phyloP scores from a whole-genome alignment of 495 filamentous ascomycete genomes.

The Daldinia loculata region DNA sequence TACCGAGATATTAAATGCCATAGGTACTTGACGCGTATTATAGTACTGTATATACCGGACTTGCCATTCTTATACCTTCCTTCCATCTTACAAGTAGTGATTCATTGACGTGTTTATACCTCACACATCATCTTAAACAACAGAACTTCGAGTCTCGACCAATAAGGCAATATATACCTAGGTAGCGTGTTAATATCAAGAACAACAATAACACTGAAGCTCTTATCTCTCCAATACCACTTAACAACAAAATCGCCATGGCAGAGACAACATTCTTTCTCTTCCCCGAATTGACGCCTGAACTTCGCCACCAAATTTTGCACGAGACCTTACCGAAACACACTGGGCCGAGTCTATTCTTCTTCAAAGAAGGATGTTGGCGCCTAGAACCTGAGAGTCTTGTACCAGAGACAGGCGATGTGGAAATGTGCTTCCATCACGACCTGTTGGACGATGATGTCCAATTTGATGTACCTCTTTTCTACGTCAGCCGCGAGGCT shows the following conservation, averaged over 20 bases:
- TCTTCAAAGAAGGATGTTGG: conserved; percentile 11
- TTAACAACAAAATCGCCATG: neutral
- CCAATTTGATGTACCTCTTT: neutral
- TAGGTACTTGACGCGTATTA: too few relatives aligned
- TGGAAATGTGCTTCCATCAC: neutral
- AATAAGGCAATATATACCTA: too few relatives aligned
- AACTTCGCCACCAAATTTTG: conserved; percentile 12
- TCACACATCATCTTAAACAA: too few relatives aligned
- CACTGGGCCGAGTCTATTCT: neutral
- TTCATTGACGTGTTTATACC: too few relatives aligned
- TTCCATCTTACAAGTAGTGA: too few relatives aligned
- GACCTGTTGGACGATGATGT: neutral
- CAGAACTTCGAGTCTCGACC: too few relatives aligned
- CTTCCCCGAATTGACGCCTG: neutral
- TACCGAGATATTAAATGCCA: neutral
- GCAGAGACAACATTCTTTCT: neutral
- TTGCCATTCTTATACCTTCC: too few relatives aligned
- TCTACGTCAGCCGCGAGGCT: conserved; percentile 7
- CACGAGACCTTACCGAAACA: neutral
- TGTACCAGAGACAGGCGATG: neutral
- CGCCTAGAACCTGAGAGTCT: neutral
- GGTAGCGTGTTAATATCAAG: too few relatives aligned
- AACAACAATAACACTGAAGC: too few relatives aligned
- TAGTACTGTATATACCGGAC: too few relatives aligned
- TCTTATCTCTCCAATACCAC: neutral